These are phyloP conservation scores for Scheffersomyces lignosus DNA, from an alignment of 805 yeast genomes.

Conservation along the genomic window DNA sequence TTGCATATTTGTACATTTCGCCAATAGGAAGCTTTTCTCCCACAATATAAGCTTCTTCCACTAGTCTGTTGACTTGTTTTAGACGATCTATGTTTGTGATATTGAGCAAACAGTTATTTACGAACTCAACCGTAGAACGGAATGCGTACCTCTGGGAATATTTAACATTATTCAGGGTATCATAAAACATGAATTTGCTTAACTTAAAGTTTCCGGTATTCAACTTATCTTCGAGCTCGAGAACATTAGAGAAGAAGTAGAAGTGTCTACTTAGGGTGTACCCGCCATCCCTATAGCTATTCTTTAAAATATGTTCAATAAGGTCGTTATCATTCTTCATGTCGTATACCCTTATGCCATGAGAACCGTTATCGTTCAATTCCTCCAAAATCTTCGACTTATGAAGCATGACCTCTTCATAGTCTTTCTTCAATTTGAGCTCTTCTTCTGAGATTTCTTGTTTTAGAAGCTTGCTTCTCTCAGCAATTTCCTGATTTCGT, in stretches of 20 bases:
- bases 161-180: not conserved
- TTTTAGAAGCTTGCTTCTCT: conserved; percentile 18
- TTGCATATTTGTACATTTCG: no score
- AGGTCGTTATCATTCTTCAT: conserved; percentile 16
- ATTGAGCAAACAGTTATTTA: conserved; percentile 7
- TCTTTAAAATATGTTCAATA: conserved; percentile 21
- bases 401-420: conserved; percentile 10
- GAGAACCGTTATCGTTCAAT: conserved; percentile 33
- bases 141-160: not conserved
- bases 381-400: conserved; percentile 21
- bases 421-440: conserved; percentile 13
- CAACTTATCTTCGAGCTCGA: no score
- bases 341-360: conserved; percentile 13
- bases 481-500: conserved; percentile 22
- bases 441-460: conserved; percentile 18
- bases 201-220: no score
- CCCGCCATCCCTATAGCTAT: conserved; percentile 7
- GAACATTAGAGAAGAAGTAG: conserved; percentile 18
- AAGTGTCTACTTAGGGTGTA: conserved; percentile 19
- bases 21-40: no score
- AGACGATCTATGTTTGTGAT: conserved; percentile 5
- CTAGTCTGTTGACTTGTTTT: conserved; percentile 1
- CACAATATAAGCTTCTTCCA: no score
- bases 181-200: conserved; percentile 3
- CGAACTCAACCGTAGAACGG: conserved; percentile 3